Evolutionary conservation across 441 rosid genomes (phyloP).

Genomic region (Mallotus repandus): DNA sequence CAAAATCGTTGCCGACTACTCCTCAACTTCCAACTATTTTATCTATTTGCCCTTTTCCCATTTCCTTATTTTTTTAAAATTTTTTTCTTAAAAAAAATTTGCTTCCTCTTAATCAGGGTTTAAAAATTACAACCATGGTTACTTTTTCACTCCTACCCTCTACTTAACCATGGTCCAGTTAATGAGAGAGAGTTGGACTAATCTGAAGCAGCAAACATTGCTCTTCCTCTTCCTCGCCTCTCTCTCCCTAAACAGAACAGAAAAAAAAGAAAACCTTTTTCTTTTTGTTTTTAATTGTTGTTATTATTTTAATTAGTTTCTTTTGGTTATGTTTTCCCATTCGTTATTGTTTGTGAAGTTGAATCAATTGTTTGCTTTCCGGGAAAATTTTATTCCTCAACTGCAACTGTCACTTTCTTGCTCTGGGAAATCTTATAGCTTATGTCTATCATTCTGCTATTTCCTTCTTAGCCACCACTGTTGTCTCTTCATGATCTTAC

Average conservation of each 20-base stretch:
- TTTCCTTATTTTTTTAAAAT: no score
- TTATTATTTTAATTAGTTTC: background rate
- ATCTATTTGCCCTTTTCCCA: background rate
- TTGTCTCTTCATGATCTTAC: constrained; percentile 33
- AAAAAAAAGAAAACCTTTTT: no score
- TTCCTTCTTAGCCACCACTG: constrained; percentile 1
- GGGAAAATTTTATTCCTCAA: constrained; percentile 8
- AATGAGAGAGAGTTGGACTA: constrained; percentile 22
- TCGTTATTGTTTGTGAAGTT: constrained; percentile 16
- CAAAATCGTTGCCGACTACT: constrained; percentile 42
- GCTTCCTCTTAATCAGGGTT: background rate
- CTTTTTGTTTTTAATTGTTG: no score
- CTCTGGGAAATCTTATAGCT: constrained; percentile 19
- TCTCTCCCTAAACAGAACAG: no score
- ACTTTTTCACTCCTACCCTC: constrained; percentile 5
- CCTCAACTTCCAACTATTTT: constrained; percentile 35
- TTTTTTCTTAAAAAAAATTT: no score
- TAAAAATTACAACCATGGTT: constrained; percentile 35
- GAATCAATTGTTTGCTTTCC: constrained; percentile 29
- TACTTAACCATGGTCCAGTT: constrained; percentile 30
- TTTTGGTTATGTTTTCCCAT: constrained; percentile 4
- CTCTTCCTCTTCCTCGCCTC: no score
- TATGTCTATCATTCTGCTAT: constrained; percentile 21
- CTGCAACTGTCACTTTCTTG: constrained; percentile 17
- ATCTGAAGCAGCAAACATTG: background rate